Conservation (phyloP, 1,284 basidiomycete species). For the Rhodotorula sp. region DNA sequence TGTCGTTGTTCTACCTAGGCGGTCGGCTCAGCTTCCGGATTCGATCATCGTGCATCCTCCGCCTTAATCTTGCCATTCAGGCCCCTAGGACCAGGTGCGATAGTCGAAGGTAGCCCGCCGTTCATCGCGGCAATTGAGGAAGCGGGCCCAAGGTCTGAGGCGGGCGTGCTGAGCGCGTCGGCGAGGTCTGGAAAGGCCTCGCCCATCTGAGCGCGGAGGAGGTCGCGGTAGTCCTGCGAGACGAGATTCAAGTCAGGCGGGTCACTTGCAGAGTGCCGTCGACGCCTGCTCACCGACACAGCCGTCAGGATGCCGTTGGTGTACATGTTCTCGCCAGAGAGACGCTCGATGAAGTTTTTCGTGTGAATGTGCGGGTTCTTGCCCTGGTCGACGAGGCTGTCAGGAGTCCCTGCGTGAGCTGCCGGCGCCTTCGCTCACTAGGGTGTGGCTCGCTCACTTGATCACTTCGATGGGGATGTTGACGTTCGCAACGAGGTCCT, state of each 20-base stretch:
- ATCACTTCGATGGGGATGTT: constrained; percentile 35
- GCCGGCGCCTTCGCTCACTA: too few species aligned
- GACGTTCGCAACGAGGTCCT: constrained; percentile 25
- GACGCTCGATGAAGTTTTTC: constrained; percentile 69
- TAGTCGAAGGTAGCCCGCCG: background rate
- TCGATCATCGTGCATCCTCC: constrained; percentile 13
- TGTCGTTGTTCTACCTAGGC: too few species aligned
- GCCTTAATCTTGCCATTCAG: constrained; percentile 11
- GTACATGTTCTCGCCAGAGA: constrained; percentile 80
- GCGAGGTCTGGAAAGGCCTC: constrained; percentile 42
- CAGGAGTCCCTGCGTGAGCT: too few species aligned
- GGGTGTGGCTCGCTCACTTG: constrained; percentile 16
- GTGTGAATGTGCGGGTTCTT: constrained; percentile 76
- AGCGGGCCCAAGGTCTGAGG: background rate
- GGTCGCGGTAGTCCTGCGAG: constrained; percentile 41
- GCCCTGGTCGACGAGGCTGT: constrained; percentile 67
- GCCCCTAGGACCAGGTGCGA: too few species aligned
- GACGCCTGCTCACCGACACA: constrained; percentile 58
- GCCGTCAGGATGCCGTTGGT: constrained; percentile 83
- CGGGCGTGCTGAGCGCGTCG: background rate
- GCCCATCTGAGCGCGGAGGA: constrained; percentile 35
- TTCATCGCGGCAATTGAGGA: background rate
- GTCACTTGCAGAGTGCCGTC: background rate
- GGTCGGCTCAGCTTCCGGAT: too few species aligned
- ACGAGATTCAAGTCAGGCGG: background rate